Conservation (phyloP, 192 early-diverging fungal genomes). For the Podila horticola region DNA sequence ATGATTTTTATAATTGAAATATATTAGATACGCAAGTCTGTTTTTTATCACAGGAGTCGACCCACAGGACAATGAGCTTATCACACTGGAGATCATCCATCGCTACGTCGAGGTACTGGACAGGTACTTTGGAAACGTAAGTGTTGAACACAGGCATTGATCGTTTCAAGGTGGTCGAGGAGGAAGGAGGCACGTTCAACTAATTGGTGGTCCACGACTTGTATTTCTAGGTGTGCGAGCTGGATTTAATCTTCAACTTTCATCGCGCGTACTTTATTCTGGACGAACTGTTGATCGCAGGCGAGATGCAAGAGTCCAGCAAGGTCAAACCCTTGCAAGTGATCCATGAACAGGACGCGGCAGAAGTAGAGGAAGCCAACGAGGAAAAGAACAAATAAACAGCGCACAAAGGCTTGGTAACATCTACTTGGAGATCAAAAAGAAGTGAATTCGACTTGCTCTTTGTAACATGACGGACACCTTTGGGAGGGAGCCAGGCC, state of each 20-base stretch:
- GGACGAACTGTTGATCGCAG: constrained; percentile 90
- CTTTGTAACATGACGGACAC: too few relatives aligned
- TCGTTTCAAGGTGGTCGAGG: too few relatives aligned
- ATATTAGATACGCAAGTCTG: constrained; percentile 89
- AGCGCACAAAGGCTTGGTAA: background rate
- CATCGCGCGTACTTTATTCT: constrained; percentile 89
- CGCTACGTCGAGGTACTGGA: constrained; percentile 98
- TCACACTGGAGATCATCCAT: constrained; percentile 96
- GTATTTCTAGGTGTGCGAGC: constrained; percentile 78
- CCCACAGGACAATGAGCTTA: constrained; percentile 91
- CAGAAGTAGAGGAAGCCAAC: constrained; percentile 78
- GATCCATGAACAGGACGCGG: constrained; percentile 79
- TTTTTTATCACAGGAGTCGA: constrained; percentile 98
- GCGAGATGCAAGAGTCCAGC: constrained; percentile 95
- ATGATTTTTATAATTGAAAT: constrained; percentile 14
- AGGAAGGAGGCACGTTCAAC: background rate
- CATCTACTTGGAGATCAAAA: background rate
- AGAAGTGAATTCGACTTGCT: background rate
- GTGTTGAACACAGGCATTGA: background rate
- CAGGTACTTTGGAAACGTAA: constrained; percentile 95
- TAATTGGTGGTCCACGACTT: background rate
- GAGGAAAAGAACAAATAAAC: constrained; percentile 63
- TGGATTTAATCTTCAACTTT: constrained; percentile 99
- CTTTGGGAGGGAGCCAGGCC: too few relatives aligned
- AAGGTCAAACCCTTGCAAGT: constrained; percentile 81